Evolutionary conservation across 257 asterid species (phyloP), one percentile per base, ranked within the genome.

Genomic region (Knoxia roxburghii): DNA sequence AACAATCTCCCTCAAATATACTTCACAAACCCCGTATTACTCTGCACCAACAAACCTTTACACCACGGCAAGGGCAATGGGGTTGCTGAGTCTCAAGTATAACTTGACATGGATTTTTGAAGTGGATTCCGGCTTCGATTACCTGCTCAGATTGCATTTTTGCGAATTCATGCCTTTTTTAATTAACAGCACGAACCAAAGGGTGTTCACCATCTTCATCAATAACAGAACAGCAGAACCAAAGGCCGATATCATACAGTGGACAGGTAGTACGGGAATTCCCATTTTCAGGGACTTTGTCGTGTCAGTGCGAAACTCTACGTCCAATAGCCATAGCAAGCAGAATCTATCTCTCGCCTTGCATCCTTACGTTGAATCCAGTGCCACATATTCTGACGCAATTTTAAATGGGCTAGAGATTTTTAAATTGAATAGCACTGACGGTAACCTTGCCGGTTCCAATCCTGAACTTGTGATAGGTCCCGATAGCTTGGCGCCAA

Each of bases 131-230:
- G 91, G 89, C 32, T 84, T 80, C 61, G 0, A 0, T 9, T 82
- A 84, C 46, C 67, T 86, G 27, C 68, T 84, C 53, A 69, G 91
- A 52, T 63, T 85, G 73, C 87, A 87, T 70, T 87, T 83, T 30
- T 85, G 89, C 41, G 84, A 83, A 79, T 0, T 78, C 17, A 56
- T 7, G 61, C 48, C 1, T 40, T 72, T 71, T 1, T 0, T 52
- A 41, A 53, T 82, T 3, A 35, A 41, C 0, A 0, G 10, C 26
- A 24, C 11, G 4, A 55, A 61, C 33, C 50, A 74, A 1, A 55
- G 84, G 68, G 71, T 60, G 56, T 84, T 87, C 24, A 30, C 67
- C 0, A 76, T 84, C 41, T 21, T 20, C 1, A 49, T 87, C 33
- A 32, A 77, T 14, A 59, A 76, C 24, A 61, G 53, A 57, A 78